Conservation (phyloP, 345 rosid species). For the Gynandropsis gynandra region DNA sequence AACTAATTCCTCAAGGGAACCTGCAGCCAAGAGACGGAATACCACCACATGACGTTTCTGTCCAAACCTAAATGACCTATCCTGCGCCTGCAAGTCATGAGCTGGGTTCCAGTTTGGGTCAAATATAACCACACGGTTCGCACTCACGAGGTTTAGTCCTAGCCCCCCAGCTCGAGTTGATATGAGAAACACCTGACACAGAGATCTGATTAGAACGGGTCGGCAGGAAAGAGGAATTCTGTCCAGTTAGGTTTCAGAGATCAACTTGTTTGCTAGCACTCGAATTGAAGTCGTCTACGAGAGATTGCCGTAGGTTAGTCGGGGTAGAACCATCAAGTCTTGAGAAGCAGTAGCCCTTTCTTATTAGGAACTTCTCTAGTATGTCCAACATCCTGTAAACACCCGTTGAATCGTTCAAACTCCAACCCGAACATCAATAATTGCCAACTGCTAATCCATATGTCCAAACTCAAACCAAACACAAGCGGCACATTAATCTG, state of each 20-base stretch:
- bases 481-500: too few relatives aligned
- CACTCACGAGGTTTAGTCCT: constrained; percentile 94
- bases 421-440: too few relatives aligned
- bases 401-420: constrained; percentile 7
- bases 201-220: constrained; percentile 10
- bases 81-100: constrained; percentile 91
- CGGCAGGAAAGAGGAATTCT: constrained; percentile 2
- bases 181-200: constrained; percentile 80
- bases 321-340: constrained; percentile 98
- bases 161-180: constrained; percentile 98
- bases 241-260: background rate
- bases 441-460: background rate
- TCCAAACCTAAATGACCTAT: constrained; percentile 91
- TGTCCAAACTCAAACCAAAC: background rate
- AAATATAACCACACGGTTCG: constrained; percentile 90
- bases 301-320: constrained; percentile 62
- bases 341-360: constrained; percentile 81
- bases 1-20: constrained; percentile 85
- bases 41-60: constrained; percentile 94
- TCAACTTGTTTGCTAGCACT: constrained; percentile 89
- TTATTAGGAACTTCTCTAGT: constrained; percentile 77
- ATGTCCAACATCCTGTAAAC: constrained; percentile 80
- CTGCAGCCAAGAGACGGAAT: constrained; percentile 90
- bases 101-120: constrained; percentile 98
- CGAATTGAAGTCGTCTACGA: constrained; percentile 81